phyloP scores from a whole-genome alignment of 768 basidiomycete species.

The Kwoniella mangroviensis region DNA sequence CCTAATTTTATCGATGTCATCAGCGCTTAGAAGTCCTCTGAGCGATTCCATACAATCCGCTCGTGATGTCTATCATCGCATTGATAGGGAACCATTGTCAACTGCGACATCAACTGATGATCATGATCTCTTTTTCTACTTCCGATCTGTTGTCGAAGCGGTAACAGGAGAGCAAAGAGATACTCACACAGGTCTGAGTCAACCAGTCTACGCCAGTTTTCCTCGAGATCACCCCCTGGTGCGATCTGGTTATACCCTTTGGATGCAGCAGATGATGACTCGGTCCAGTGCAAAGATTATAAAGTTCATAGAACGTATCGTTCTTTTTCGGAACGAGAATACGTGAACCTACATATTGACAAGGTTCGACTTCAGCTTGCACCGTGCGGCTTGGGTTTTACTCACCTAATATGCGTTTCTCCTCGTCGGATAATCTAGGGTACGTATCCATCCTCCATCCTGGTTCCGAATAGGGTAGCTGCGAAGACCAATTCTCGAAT shows the following conservation, averaged over 20 bases:
- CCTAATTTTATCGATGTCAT: neutral
- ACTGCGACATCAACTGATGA: neutral
- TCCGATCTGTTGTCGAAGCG: too few relatives aligned
- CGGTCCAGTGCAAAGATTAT: neutral
- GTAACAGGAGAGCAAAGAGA: too few relatives aligned
- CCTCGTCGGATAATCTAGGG: neutral
- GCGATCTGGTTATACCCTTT: neutral
- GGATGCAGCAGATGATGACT: neutral
- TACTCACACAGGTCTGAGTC: neutral
- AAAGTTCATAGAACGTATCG: neutral
- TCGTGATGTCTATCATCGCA: neutral
- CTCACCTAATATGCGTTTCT: neutral
- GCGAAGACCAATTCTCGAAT: too few relatives aligned
- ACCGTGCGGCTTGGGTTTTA: neutral
- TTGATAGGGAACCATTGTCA: neutral
- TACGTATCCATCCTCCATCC: neutral
- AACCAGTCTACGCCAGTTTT: neutral
- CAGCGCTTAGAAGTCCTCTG: neutral
- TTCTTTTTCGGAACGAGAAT: neutral
- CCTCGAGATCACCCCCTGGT: neutral
- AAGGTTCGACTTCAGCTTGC: neutral
- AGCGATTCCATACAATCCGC: neutral
- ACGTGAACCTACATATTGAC: neutral
- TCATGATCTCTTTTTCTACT: neutral
- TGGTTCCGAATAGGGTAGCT: neutral